Conservation (phyloP, 192 early-diverging fungal species). For the Linnemannia elongata region DNA sequence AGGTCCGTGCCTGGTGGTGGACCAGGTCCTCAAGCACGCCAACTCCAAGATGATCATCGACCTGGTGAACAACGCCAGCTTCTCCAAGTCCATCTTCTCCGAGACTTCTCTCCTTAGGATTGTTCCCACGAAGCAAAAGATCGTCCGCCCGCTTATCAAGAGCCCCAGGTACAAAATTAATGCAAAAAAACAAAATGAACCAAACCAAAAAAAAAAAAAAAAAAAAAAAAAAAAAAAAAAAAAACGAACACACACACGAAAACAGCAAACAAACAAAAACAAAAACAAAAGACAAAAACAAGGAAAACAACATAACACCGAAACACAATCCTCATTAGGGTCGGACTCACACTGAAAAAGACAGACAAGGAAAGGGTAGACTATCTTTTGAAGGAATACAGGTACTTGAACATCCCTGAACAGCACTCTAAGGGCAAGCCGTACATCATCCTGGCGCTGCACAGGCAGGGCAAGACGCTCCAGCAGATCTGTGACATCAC, state of each 20-base stretch:
- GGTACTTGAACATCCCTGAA: conserved; percentile 33
- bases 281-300: not conserved
- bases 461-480: conserved; percentile 32
- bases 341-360: conserved; percentile 33
- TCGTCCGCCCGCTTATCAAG: conserved; percentile 23
- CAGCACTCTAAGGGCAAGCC: conserved; percentile 32
- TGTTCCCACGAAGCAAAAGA: conserved; percentile 32
- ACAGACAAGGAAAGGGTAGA: conserved; percentile 21
- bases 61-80: conserved; percentile 24
- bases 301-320: conserved; percentile 7
- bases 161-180: conserved; percentile 24
- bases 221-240: not conserved
- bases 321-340: conserved; percentile 30
- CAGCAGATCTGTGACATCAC: conserved; percentile 30
- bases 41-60: conserved; percentile 27
- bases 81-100: conserved; percentile 31
- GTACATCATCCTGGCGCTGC: conserved; percentile 26
- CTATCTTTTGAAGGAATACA: conserved; percentile 29
- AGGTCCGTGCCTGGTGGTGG: conserved; percentile 53
- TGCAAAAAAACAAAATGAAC: conserved; percentile 18
- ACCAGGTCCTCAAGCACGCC: conserved; percentile 38
- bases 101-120: conserved; percentile 30
- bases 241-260: not conserved
- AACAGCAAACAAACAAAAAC: too few relatives aligned
- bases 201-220: conserved; percentile 4